phyloP scores from a whole-genome alignment of 2,329 filamentous ascomycete genomes.

The Arthrobotrys pseudoclavata region DNA sequence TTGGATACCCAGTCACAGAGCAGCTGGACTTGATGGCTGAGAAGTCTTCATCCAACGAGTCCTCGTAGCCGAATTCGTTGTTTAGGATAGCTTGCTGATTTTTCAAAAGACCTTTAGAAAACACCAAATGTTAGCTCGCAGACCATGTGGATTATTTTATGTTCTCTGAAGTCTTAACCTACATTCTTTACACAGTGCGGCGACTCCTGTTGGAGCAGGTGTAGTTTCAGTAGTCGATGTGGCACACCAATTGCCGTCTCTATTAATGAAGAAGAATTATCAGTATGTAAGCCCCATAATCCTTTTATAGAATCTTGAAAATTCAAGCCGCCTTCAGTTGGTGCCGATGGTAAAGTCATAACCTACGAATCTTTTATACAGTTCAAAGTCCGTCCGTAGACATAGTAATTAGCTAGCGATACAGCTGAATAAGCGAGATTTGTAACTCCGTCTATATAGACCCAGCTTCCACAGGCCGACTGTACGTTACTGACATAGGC shows the following conservation, averaged over 20 bases:
- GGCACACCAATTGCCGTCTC: conserved; percentile 44
- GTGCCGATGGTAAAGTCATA: not conserved
- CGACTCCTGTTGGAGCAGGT: conserved; percentile 38
- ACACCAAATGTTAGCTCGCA: conserved; percentile 24
- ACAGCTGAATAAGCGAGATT: conserved; percentile 48
- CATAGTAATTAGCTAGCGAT: conserved; percentile 50
- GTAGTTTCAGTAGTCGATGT: conserved; percentile 41
- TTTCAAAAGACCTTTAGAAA: conserved; percentile 34
- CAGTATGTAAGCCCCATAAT: not conserved
- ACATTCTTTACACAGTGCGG: conserved; percentile 44
- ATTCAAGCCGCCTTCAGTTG: conserved; percentile 10
- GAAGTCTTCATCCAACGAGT: conserved; percentile 41
- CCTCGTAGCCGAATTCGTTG: conserved; percentile 43
- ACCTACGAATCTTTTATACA: conserved; percentile 48
- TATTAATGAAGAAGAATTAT: conserved; percentile 28
- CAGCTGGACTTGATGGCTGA: conserved; percentile 45
- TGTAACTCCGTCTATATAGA: conserved; percentile 44
- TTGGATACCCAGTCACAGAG: conserved; percentile 47
- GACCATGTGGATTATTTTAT: conserved; percentile 10
- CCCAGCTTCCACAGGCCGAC: conserved; percentile 40
- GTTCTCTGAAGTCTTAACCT: conserved; percentile 8
- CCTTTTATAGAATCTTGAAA: conserved; percentile 1
- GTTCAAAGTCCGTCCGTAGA: conserved; percentile 46
- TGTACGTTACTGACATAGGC: conserved; percentile 44
- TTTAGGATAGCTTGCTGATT: conserved; percentile 46